phyloP scores from a whole-genome alignment of 371 early-diverging fungal genomes.

The Chytridiales sp. region DNA sequence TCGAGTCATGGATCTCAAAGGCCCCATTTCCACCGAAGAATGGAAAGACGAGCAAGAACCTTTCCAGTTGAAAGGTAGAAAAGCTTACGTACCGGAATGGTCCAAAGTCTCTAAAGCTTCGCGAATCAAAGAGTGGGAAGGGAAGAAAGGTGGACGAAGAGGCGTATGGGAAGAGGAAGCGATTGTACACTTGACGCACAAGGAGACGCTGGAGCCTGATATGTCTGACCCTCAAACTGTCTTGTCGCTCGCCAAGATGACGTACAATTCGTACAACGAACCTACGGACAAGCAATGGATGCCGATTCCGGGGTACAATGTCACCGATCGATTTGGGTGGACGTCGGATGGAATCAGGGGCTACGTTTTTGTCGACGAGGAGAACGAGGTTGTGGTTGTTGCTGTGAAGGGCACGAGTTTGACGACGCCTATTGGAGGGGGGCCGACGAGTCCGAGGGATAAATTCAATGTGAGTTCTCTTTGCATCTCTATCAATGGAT shows the following conservation, averaged over 20 bases:
- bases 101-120: too few relatives aligned
- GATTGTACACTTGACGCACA: too few relatives aligned
- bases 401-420: constrained; percentile 92
- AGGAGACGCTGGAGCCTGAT: constrained; percentile 60
- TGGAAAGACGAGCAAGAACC: too few relatives aligned
- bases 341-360: constrained; percentile 83
- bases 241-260: constrained; percentile 71
- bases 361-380: constrained; percentile 75
- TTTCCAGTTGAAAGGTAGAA: too few relatives aligned
- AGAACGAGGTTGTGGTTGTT: constrained; percentile 70
- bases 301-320: constrained; percentile 79
- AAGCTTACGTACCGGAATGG: too few relatives aligned
- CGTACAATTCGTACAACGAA: constrained; percentile 67
- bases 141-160: too few relatives aligned
- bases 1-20: too few relatives aligned
- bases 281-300: constrained; percentile 49
- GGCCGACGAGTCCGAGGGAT: constrained; percentile 76
- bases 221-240: constrained; percentile 69
- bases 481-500: not conserved
- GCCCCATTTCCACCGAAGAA: too few relatives aligned
- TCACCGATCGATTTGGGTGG: constrained; percentile 85
- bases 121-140: too few relatives aligned
- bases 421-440: constrained; percentile 45
- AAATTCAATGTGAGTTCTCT: constrained; percentile 81
- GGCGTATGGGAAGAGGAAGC: too few relatives aligned